Base-by-base conservation (phyloP, 306 rosid genomes). In the Alnus rubra region DNA sequence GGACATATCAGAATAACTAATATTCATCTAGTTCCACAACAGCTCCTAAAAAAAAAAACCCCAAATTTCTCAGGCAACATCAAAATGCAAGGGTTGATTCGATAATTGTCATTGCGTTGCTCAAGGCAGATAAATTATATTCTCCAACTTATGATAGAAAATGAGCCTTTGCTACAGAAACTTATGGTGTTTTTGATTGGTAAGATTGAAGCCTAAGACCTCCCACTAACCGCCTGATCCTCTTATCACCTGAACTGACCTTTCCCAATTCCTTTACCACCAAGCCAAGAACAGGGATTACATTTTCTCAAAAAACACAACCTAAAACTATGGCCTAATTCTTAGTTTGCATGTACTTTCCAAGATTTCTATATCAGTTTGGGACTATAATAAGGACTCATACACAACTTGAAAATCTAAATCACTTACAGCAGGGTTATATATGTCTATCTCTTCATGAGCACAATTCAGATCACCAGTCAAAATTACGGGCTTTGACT, bases 381-480 rank as follows among this genome's bases (percentile, higher is more conserved):
- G 48, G 42, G 33, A 69, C 48, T 5, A 33, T 0, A 28, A n/a
- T 9, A 71, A 59, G 70, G 59, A 37, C 37, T 49, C 45, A 44
- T 48, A 12, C n/a, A 45, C 60, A 81, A 49, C 28, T 75, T 44
- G 16, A 50, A 4, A 83, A 73, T 71, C 49, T 23, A 50, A 71
- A 84, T 60, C 65, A 78, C 98, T 89, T 87, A 91, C 98, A 68
- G 97, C 92, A 58, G 97, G 98, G 78, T 94, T 87, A 83, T 77
- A 84, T 82, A 94, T 91, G 86, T 92, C 98, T 79, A 92, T 94
- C 92, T 94, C 98, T 86, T 94, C 88, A 81, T 94, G 97, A 69
- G 98, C 98, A 80, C 98, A 94, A 71, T 94, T 94, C 77, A 94
- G 87, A 86, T 94, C 98, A 82, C 98, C 98, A 2, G 98, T 89